Evolutionary conservation across 2,329 filamentous ascomycete genomes (phyloP).

Genomic region (Fusarium brevicatenulatum): DNA sequence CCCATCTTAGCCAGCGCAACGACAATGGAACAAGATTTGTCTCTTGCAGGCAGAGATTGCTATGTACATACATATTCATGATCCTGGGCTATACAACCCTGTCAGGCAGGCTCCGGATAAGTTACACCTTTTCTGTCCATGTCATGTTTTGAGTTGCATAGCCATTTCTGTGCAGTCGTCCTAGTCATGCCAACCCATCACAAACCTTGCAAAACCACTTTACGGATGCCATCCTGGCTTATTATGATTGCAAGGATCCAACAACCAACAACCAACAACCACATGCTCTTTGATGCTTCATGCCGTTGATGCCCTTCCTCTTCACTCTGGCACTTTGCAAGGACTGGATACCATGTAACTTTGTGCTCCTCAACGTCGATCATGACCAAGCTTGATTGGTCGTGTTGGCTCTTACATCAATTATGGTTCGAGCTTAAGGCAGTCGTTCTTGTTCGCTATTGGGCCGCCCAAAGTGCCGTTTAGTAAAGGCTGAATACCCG

Average conservation of each 20-base stretch:
- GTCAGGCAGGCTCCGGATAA: constrained; percentile 27
- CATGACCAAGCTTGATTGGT: constrained; percentile 31
- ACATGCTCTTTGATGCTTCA: constrained; percentile 7
- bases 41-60: constrained; percentile 31
- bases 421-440: constrained; percentile 25
- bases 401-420: constrained; percentile 1
- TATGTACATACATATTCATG: neutral
- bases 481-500: constrained; percentile 15
- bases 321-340: constrained; percentile 9
- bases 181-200: constrained; percentile 29
- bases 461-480: constrained; percentile 12
- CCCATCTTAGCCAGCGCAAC: constrained; percentile 33
- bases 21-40: constrained; percentile 34
- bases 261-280: constrained; percentile 5
- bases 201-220: constrained; percentile 13
- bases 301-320: neutral
- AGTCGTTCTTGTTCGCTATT: constrained; percentile 33
- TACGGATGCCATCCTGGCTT: constrained; percentile 3
- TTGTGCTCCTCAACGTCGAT: constrained; percentile 22
- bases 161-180: constrained; percentile 13
- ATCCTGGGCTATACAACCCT: constrained; percentile 20
- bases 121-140: constrained; percentile 3
- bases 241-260: constrained; percentile 15
- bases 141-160: constrained; percentile 15
- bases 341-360: constrained; percentile 6